Conservation (phyloP, 495 filamentous ascomycete genomes). For the Saxophila tyrrhenica region DNA sequence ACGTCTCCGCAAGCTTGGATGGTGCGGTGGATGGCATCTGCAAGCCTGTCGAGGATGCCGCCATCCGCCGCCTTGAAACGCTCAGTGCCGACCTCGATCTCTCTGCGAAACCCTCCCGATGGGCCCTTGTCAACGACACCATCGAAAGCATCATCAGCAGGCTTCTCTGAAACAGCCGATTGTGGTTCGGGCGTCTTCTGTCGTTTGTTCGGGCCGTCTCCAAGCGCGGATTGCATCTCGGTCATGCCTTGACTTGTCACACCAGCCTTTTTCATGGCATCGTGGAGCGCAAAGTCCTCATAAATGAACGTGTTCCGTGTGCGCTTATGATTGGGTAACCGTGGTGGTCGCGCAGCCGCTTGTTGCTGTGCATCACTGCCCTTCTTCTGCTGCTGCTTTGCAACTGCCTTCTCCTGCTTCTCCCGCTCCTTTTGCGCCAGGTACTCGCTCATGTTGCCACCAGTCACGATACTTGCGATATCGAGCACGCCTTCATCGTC, state of each 20-base stretch:
- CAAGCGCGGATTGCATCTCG: constrained; percentile 29
- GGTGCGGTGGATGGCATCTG: constrained; percentile 67
- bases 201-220: constrained; percentile 32
- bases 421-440: constrained; percentile 85
- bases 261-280: constrained; percentile 44
- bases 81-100: constrained; percentile 80
- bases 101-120: constrained; percentile 41
- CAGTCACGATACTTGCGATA: constrained; percentile 84
- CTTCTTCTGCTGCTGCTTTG: constrained; percentile 40
- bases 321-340: constrained; percentile 73
- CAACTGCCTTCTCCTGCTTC: constrained; percentile 60
- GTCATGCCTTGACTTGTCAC: constrained; percentile 31
- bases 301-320: constrained; percentile 68
- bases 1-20: constrained; percentile 69
- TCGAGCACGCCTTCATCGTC: constrained; percentile 80
- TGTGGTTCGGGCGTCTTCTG: constrained; percentile 30
- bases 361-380: constrained; percentile 34
- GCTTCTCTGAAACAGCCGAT: constrained; percentile 16
- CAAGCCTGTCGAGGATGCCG: constrained; percentile 65
- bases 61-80: constrained; percentile 71
- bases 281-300: constrained; percentile 58
- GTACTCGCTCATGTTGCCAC: constrained; percentile 84
- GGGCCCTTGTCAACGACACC: neutral
- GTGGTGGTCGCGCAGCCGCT: constrained; percentile 39
- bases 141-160: constrained; percentile 16